Evolutionary conservation across 2,329 filamentous ascomycete species (phyloP), one percentile per base, ranked within the genome.

Genomic region (Pseudogymnoascus destructans): DNA sequence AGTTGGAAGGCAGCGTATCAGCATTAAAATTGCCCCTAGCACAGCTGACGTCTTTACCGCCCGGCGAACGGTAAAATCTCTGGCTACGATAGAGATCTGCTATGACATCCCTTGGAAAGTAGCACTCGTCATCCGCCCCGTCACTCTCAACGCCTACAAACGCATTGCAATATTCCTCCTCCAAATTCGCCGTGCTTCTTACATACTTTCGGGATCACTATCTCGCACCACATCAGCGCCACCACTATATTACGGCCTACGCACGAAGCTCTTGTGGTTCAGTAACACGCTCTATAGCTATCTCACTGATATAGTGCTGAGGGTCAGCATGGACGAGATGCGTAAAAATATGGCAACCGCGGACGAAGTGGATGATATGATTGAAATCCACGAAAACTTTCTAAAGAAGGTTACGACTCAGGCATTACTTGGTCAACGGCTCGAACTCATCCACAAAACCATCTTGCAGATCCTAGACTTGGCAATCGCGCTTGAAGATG

Each of bases 331-430:
- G 1, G 66, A 70, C 1, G 73, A 75, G 27, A 79, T 96, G 73
- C 73, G 73, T 5, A 68, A 70, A 2, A 73, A 77, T 0, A 76
- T 96, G 57, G 70, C 72, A 11, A 72, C 73, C 5, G 82, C 88
- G 0, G 75, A 78, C 23, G 89, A 92, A 63, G 81, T 96, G 8
- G 89, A 96, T 67, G 79, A 79, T 23, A 95, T 96, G 87, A 83
- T 90, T 23, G 71, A 72, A 1, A 77, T 84, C 0, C 90, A 95
- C 67, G 72, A 79, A 3, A 68, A 70, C 0, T 92, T 86, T 65
- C 73, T 86, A 46, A 76, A 75, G 46, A 77, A 77, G 1, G 72
- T 93, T 9, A 74, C 84, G 59, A 79, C 82, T 30, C 83, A 89
- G 62, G 81, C 86, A 8, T 79, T 93, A 21, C 77, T 95, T 0